phyloP scores from a whole-genome alignment of 768 basidiomycete species.

The Coprinopsis strossmayeri region DNA sequence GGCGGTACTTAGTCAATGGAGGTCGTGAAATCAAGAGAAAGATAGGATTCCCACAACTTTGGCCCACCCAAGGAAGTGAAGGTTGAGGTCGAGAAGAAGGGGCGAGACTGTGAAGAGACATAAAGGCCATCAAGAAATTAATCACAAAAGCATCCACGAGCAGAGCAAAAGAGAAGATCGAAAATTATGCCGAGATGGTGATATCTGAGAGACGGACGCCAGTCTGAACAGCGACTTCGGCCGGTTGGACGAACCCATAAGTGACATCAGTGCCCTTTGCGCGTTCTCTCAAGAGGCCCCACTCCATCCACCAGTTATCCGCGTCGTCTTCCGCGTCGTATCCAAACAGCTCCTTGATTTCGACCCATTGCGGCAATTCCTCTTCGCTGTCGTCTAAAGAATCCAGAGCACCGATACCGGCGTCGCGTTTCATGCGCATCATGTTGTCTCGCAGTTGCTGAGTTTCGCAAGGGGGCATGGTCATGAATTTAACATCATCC shows the following conservation, averaged over 20 bases:
- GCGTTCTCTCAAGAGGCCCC: conserved; percentile 39
- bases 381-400: conserved; percentile 11
- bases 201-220: not conserved
- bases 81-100: no score
- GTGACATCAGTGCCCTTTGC: conserved; percentile 18
- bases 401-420: conserved; percentile 18
- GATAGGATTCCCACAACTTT: no score
- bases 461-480: conserved; percentile 34
- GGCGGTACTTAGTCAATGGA: no score
- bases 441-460: conserved; percentile 36
- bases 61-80: no score
- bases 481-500: conserved; percentile 37
- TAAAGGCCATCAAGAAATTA: no score
- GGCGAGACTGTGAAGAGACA: no score
- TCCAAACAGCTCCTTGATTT: conserved; percentile 40
- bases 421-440: conserved; percentile 26
- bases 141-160: no score
- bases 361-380: conserved; percentile 35
- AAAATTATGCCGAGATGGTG: not conserved
- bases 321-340: conserved; percentile 55
- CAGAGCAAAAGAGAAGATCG: not conserved
- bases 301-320: conserved; percentile 55
- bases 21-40: no score
- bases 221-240: not conserved
- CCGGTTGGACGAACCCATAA: conserved; percentile 5